phyloP scores from a whole-genome alignment of 352 stramenopile genomes.

The Phytopythium boreale region DNA sequence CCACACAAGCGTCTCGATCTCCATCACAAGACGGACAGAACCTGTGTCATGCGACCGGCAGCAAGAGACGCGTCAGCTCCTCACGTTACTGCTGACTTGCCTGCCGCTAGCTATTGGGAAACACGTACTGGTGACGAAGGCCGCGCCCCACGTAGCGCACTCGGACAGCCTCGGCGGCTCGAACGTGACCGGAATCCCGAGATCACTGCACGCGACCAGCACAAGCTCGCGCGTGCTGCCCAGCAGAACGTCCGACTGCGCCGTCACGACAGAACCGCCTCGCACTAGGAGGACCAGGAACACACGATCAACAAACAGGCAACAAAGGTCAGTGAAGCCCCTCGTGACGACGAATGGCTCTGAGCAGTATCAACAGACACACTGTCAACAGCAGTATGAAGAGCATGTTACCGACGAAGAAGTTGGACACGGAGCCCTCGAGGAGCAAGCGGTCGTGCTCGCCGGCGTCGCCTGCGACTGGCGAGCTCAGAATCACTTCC shows the following conservation, averaged over 20 bases:
- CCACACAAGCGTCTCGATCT: constrained; percentile 6
- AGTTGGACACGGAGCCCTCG: constrained; percentile 79
- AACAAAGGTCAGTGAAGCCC: not conserved
- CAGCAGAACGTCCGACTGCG: constrained; percentile 35
- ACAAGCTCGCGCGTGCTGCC: constrained; percentile 68
- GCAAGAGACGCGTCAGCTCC: not conserved
- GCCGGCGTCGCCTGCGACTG: not conserved
- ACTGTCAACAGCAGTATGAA: not conserved
- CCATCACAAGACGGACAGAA: constrained; percentile 2
- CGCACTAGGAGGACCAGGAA: constrained; percentile 23
- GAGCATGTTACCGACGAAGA: constrained; percentile 51
- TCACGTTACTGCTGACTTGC: not conserved
- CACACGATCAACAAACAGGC: not conserved
- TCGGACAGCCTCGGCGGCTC: constrained; percentile 54
- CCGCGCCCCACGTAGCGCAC: constrained; percentile 45
- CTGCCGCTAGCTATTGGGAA: not conserved
- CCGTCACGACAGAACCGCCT: constrained; percentile 43
- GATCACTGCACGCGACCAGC: constrained; percentile 46
- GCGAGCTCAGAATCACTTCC: constrained; percentile 52
- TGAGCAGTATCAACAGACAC: too few relatives aligned
- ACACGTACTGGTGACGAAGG: constrained; percentile 72
- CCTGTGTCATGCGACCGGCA: not conserved
- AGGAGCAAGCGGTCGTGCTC: constrained; percentile 36
- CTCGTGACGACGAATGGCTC: not conserved
- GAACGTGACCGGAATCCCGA: constrained; percentile 56